Evolutionary conservation across 1,284 basidiomycete species (phyloP), one percentile per base, ranked within the genome.

Genomic region (Cerioporus squamosus): DNA sequence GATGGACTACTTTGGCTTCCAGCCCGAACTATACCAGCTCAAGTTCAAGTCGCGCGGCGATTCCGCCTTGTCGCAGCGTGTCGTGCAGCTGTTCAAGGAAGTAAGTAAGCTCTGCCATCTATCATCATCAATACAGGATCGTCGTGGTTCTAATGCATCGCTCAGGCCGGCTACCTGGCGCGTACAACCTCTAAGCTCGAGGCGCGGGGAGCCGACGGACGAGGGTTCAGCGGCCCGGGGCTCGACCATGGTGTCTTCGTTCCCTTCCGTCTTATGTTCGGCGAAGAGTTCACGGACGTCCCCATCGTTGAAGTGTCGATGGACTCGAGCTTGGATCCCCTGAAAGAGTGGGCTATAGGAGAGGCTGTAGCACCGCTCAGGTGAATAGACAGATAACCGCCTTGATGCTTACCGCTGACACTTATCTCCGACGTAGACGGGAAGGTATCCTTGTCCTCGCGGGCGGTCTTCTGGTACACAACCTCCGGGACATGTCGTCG

Each of bases 191-290:
- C 75, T 3, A 78, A 74, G 53, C 60, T 70, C 0, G 88, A 93
- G 69, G 55, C 77, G 22, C 81, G 90, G 22, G 90, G 90, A 2
- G 65, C 72, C 52, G 90, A 92, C 65, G 90, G 90, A 4, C 75
- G 87, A n/a, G 87, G 87, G 0, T 86, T 83, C 67, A 53, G 68
- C 43, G 87, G 85, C 2, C 83, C 88, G 1, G 87, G 75, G 8
- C 64, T 81, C 9, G 89, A 90, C 65, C 88, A 91, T 66, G 88
- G 89, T 33, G 86, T 90, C 49, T 92, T 93, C 68, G 78, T 92
- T 8, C 90, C 90, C 0, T 91, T 92, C 78, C 78, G 81, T 47
- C 70, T 88, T 55, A 93, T 92, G 90, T 91, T 92, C 66, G 86
- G 86, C 14, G 82, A 88, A 40, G 76, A 79, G 56, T 80, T 85